Base-by-base conservation (phyloP, 2,329 filamentous ascomycete genomes). In the Botrytis aclada region DNA sequence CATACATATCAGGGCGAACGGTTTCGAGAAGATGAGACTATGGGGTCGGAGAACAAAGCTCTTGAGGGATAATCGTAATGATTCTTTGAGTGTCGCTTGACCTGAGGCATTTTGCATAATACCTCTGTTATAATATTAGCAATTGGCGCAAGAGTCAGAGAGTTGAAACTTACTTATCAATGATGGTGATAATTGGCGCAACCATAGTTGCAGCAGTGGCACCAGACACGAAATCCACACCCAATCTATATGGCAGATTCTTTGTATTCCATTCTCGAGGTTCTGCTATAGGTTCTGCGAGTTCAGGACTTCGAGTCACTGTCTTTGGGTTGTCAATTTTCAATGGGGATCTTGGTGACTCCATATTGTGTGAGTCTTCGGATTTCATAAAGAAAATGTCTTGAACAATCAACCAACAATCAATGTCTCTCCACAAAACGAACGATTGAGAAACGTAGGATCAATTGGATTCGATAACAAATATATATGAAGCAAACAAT, bases 61-160 rank as follows among this genome's bases (percentile, higher is more conserved):
- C 43, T 80, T 80, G 64, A 92, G 77, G 37, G 90, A 93, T 70
- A 82, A 81, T 76, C 84, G 86, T 76, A 94, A 81, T 51, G 90
- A 93, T 58, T 83, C 81, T 75, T 82, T 81, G 72, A 94, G 85
- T 8, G 88, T 85, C 75, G 84, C 85, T 75, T 89, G 86, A 75
- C 92, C 92, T 1, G 91, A 92, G n/a, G 92, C 90, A 81, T 94
- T 94, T 83, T 94, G 92, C 85, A 94, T 94, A 79, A 94, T 93
- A 73, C 88, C 90, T 80, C 91, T 92, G 77, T 39, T 32, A 76
- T 32, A 76, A 29, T 39, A 60, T 79, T 69, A 80, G 75, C 58
- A 67, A 43, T 67, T 67, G 43, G 69, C 34, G 54, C 61, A 62
- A 58, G 47, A 54, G 25, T 32, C 51, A n/a, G 37, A 43, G 29